A percentile compares a stretch with the other conserved stretches of the same genome.
These are phyloP conservation scores for Cubamyces sp. DNA, from an alignment of 768 basidiomycete species.

Conservation along the genomic window DNA sequence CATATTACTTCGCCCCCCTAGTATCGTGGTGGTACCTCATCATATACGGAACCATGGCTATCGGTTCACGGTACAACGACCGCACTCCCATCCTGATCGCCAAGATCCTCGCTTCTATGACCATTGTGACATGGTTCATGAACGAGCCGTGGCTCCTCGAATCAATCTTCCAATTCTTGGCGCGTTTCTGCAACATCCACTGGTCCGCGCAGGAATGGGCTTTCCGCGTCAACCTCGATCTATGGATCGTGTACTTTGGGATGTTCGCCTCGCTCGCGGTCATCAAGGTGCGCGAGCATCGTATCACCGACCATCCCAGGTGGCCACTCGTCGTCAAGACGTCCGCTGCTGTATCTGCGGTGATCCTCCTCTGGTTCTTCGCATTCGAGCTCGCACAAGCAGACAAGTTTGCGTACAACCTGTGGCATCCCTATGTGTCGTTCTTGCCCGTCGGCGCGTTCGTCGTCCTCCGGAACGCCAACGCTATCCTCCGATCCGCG, in stretches of 20 bases:
- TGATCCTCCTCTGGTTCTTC: conserved; percentile 77
- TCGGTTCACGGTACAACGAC: conserved; percentile 76
- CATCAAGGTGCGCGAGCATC: conserved; percentile 76
- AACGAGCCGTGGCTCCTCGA: conserved; percentile 64
- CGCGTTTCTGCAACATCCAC: conserved; percentile 67
- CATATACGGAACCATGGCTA: conserved; percentile 78
- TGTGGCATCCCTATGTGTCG: conserved; percentile 83
- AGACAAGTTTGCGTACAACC: conserved; percentile 86
- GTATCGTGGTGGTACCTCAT: conserved; percentile 91
- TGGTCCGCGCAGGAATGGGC: conserved; percentile 90
- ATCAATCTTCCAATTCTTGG: conserved; percentile 62
- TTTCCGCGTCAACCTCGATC: conserved; percentile 87
- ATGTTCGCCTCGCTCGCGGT: conserved; percentile 77
- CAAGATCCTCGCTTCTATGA: conserved; percentile 73
- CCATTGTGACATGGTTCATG: conserved; percentile 68
- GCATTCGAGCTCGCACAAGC: conserved; percentile 76
- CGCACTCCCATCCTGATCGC: conserved; percentile 63
- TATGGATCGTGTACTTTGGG: conserved; percentile 87
- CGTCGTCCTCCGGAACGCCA: conserved; percentile 77
- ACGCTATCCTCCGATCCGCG: conserved; percentile 65
- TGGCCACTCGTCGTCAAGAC: conserved; percentile 62
- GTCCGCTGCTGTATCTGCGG: conserved; percentile 51
- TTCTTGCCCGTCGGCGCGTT: conserved; percentile 81
- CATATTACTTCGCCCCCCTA: conserved; percentile 89
- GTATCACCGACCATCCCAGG: conserved; percentile 66